These are phyloP conservation scores for Orbilia blumenaviensis DNA, from an alignment of 2,329 filamentous ascomycete genomes.

Conservation along the genomic window DNA sequence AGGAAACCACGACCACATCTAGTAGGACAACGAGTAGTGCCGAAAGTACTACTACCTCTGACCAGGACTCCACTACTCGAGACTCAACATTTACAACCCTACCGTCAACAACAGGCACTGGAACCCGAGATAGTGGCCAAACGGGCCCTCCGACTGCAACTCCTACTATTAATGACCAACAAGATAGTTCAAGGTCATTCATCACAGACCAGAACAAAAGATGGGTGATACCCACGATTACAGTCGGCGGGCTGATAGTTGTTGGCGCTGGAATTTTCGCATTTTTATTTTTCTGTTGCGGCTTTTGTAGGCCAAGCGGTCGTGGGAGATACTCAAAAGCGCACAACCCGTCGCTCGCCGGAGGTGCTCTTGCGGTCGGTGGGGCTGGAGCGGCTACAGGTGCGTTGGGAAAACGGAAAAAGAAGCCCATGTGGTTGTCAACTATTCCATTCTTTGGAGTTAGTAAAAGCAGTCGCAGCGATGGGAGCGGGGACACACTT, in stretches of 20 bases:
- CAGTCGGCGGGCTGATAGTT: conserved; percentile 36
- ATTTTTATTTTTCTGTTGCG: conserved; percentile 44
- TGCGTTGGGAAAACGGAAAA: conserved; percentile 1
- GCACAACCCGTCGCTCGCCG: conserved; percentile 21
- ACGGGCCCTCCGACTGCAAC: not conserved
- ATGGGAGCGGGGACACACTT: conserved; percentile 35
- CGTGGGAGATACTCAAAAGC: conserved; percentile 28
- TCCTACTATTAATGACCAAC: conserved; percentile 10
- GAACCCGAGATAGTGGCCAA: not conserved
- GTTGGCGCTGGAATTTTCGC: conserved; percentile 26
- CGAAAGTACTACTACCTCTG: conserved; percentile 8
- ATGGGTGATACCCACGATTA: conserved; percentile 50
- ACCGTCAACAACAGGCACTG: conserved; percentile 1
- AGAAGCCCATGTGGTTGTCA: conserved; percentile 41
- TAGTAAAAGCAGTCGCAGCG: conserved; percentile 22
- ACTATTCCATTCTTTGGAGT: conserved; percentile 45
- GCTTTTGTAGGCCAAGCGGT: conserved; percentile 25
- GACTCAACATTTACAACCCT: conserved; percentile 38
- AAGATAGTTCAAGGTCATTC: conserved; percentile 29
- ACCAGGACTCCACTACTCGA: conserved; percentile 5
- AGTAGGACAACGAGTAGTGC: conserved; percentile 1
- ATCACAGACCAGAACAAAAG: conserved; percentile 38
- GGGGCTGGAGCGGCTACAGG: not conserved
- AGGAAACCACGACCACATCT: conserved; percentile 21
- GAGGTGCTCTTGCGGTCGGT: not conserved